Conservation (phyloP, 148 eudicot genomes). For the Arbutus unedo region DNA sequence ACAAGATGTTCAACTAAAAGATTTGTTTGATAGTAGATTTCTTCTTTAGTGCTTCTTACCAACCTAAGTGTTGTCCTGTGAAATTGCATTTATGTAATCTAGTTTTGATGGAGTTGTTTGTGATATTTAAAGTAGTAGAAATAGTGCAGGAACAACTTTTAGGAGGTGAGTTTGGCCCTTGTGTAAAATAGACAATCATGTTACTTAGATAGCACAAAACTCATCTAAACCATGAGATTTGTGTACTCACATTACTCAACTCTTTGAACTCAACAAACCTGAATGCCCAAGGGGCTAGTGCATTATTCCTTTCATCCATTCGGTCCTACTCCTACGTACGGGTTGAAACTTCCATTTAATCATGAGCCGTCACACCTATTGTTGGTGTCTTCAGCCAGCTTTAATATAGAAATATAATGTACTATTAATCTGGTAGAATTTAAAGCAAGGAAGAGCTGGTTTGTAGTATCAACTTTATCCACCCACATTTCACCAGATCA, state of each 20-base stretch:
- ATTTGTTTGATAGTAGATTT: neutral
- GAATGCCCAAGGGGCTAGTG: neutral
- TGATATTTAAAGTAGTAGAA: neutral
- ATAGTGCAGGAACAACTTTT: neutral
- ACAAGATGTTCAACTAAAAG: neutral
- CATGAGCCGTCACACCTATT: neutral
- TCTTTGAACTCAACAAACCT: neutral
- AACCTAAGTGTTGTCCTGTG: neutral
- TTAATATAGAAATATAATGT: neutral
- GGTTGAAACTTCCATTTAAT: neutral
- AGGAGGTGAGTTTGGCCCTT: neutral
- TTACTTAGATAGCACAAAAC: neutral
- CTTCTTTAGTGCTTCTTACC: neutral
- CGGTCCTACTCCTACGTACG: neutral
- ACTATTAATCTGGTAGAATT: neutral
- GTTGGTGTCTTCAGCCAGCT: neutral
- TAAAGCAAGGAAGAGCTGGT: neutral
- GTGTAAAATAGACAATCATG: neutral
- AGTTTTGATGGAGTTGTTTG: neutral
- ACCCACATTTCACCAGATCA: neutral
- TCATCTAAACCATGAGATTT: neutral
- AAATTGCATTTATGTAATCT: neutral
- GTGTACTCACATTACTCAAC: neutral
- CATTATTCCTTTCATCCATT: neutral
- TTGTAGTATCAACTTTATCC: neutral